Conservation (phyloP, 2,329 filamentous ascomycete genomes). For the Bertia moriformis region DNA sequence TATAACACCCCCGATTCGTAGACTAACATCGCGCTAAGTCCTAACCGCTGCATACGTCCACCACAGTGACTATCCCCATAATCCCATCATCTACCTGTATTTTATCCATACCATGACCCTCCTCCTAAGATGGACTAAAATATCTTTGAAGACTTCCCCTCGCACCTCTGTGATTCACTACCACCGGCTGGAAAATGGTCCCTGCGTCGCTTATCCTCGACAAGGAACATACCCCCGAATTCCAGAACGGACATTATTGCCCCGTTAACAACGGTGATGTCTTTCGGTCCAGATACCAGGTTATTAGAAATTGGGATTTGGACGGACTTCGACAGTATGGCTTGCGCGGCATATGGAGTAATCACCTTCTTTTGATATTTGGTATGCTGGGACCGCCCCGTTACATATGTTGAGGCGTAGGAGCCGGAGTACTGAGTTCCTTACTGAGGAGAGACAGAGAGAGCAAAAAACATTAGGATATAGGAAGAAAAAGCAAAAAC, state of each 20-base stretch:
- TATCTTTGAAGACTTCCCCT: not conserved
- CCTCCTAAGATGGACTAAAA: not conserved
- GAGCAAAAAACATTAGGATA: too few relatives aligned
- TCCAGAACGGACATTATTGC: slow-evolving; percentile 13
- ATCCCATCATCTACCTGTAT: not conserved
- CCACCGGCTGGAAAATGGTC: not conserved
- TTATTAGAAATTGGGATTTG: slow-evolving; percentile 9
- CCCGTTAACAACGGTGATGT: slow-evolving; percentile 14
- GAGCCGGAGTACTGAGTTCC: slow-evolving; percentile 1
- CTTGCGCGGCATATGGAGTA: slow-evolving; percentile 7
- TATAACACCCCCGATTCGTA: too few relatives aligned
- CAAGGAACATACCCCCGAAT: slow-evolving; percentile 11
- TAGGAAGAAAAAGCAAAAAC: too few relatives aligned
- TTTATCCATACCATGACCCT: not conserved
- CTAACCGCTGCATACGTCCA: too few relatives aligned
- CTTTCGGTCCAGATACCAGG: slow-evolving; percentile 7
- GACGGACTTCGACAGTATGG: slow-evolving; percentile 7
- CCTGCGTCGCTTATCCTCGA: slow-evolving; percentile 4
- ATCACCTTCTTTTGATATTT: slow-evolving; percentile 11
- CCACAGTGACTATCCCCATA: too few relatives aligned
- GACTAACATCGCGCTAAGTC: too few relatives aligned
- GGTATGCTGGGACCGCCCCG: slow-evolving; percentile 1
- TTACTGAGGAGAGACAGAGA: slow-evolving; percentile 2
- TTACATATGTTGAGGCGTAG: slow-evolving; percentile 1
- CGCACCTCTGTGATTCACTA: not conserved